phyloP scores from a whole-genome alignment of 1,139 yeast species.

The Geotrichum carabidarum region DNA sequence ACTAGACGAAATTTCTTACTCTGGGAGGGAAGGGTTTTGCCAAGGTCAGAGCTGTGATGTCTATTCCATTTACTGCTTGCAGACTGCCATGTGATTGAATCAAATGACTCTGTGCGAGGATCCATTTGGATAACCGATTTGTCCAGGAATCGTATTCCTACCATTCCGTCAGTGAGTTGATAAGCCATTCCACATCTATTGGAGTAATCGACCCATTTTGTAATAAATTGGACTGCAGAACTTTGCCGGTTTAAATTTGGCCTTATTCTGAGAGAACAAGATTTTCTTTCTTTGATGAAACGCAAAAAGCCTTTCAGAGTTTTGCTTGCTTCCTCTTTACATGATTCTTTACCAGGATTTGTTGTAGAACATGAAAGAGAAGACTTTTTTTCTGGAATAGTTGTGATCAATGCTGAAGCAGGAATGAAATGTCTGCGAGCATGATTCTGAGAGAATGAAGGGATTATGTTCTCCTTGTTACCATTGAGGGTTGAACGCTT shows the following conservation, averaged over 20 bases:
- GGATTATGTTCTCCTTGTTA: too few relatives aligned
- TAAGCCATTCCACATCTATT: slow-evolving; percentile 94
- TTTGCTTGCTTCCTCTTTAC: slow-evolving; percentile 6
- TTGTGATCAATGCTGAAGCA: too few relatives aligned
- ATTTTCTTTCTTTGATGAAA: too few relatives aligned
- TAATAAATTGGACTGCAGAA: slow-evolving; percentile 45
- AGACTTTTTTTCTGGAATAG: background rate
- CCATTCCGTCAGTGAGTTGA: slow-evolving; percentile 81
- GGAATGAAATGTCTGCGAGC: too few relatives aligned
- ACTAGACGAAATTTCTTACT: background rate
- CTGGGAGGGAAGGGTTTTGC: background rate
- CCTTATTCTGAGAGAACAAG: too few relatives aligned
- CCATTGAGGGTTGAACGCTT: too few relatives aligned
- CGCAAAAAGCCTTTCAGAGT: background rate
- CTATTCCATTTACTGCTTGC: background rate
- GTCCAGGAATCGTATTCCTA: slow-evolving; percentile 60
- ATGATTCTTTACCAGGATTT: slow-evolving; percentile 7
- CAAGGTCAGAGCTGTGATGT: background rate
- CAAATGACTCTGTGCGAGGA: slow-evolving; percentile 12
- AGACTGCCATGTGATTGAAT: background rate
- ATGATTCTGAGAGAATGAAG: too few relatives aligned
- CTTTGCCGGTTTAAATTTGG: too few relatives aligned
- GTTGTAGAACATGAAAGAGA: slow-evolving; percentile 3
- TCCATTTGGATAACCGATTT: slow-evolving; percentile 23
- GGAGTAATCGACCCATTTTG: slow-evolving; percentile 97